Percentiles rank a stretch among this genome's conserved stretches.
These are phyloP conservation scores for Phanerodontia chrysosporium DNA, from an alignment of 768 basidiomycete species.

Conservation along the genomic window DNA sequence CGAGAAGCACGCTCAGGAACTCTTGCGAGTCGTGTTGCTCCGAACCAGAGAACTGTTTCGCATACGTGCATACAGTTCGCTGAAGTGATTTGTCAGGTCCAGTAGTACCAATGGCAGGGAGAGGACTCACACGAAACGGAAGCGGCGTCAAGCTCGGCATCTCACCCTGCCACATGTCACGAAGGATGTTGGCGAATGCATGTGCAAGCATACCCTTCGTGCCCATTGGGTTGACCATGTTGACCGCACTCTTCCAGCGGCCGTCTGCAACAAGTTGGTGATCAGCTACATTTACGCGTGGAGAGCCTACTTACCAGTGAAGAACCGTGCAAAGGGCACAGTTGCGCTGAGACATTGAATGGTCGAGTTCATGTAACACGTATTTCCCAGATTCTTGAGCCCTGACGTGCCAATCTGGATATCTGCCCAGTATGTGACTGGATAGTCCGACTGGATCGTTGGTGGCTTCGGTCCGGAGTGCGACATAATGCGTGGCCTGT, in stretches of 20 bases:
- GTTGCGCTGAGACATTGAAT: slow-evolving; percentile 96
- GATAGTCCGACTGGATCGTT: slow-evolving; percentile 70
- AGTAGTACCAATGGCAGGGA: background rate
- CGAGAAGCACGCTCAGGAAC: slow-evolving; percentile 90
- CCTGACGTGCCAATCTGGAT: slow-evolving; percentile 76
- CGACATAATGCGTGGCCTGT: slow-evolving; percentile 47
- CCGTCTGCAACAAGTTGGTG: slow-evolving; percentile 45
- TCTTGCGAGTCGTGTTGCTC: slow-evolving; percentile 99
- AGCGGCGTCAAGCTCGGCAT: slow-evolving; percentile 78
- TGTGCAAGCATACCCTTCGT: slow-evolving; percentile 79
- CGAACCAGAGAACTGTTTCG: slow-evolving; percentile 73
- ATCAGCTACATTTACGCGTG: background rate
- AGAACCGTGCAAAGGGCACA: slow-evolving; percentile 88
- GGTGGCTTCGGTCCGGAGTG: slow-evolving; percentile 53
- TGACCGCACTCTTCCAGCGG: slow-evolving; percentile 79
- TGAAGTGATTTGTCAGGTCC: slow-evolving; percentile 19
- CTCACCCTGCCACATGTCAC: slow-evolving; percentile 85
- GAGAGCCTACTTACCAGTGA: slow-evolving; percentile 61
- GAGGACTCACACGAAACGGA: slow-evolving; percentile 69
- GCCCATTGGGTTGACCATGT: slow-evolving; percentile 80
- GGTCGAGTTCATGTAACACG: slow-evolving; percentile 99
- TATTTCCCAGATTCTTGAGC: slow-evolving; percentile 93
- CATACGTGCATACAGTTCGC: slow-evolving; percentile 57
- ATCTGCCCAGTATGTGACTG: slow-evolving; percentile 82
- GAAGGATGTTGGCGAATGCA: slow-evolving; percentile 80